Evolutionary conservation across 306 rosid species (phyloP).

Genomic region (Ziziphus jujuba): DNA sequence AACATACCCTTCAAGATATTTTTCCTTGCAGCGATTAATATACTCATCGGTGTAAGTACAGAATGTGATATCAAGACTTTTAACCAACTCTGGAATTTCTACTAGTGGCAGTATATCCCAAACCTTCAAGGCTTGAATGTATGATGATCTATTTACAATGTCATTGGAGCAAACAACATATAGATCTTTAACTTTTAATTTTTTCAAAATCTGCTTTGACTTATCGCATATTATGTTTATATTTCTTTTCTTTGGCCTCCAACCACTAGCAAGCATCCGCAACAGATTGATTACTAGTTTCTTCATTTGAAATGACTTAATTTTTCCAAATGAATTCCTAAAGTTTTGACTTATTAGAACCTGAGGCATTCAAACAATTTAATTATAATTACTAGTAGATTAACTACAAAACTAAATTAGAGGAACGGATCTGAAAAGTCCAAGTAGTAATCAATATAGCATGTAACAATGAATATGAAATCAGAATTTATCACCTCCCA

Average conservation of each 20-base stretch:
- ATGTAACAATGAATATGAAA: background rate
- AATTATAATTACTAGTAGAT: background rate
- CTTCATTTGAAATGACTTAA: constrained; percentile 9
- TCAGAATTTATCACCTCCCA: constrained; percentile 3
- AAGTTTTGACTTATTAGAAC: constrained; percentile 15
- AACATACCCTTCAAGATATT: constrained; percentile 49
- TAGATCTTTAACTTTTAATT: constrained; percentile 53
- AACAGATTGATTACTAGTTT: constrained; percentile 12
- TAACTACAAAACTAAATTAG: too few relatives aligned
- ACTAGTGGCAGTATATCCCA: constrained; percentile 60
- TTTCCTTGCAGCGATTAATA: constrained; percentile 42
- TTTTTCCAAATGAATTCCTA: constrained; percentile 11
- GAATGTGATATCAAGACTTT: constrained; percentile 46
- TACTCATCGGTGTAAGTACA: constrained; percentile 47
- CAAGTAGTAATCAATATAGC: background rate
- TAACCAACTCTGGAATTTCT: constrained; percentile 40
- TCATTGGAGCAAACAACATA: constrained; percentile 50
- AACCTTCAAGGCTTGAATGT: constrained; percentile 57
- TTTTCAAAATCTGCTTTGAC: constrained; percentile 37
- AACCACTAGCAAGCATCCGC: constrained; percentile 9
- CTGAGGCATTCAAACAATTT: background rate
- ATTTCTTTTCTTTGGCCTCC: constrained; percentile 16
- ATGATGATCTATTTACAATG: constrained; percentile 40
- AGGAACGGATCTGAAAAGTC: too few relatives aligned
- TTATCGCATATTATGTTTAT: background rate